Conservation (phyloP, 2,329 filamentous ascomycete species). For the Cytospora leucostoma region DNA sequence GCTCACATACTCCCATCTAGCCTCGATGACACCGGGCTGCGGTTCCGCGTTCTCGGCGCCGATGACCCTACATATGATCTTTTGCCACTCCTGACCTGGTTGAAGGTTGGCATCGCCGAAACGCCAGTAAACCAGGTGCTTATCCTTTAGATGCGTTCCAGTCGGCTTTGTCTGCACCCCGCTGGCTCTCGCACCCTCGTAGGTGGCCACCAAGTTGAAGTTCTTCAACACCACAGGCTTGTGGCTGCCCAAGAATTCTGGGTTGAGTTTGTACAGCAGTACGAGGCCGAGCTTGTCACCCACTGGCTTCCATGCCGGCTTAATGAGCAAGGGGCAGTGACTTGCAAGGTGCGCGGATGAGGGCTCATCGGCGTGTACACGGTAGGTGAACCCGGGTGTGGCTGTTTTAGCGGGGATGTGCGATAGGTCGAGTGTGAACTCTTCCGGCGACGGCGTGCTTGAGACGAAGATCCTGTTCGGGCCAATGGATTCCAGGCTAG, state of each 20-base stretch:
- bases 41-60: slow-evolving; percentile 71
- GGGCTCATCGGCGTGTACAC: slow-evolving; percentile 69
- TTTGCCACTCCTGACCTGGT: slow-evolving; percentile 59
- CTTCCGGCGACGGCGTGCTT: slow-evolving; percentile 66
- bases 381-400: slow-evolving; percentile 88
- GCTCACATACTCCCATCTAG: slow-evolving; percentile 68
- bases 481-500: slow-evolving; percentile 85
- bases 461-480: slow-evolving; percentile 91
- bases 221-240: slow-evolving; percentile 61
- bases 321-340: slow-evolving; percentile 73
- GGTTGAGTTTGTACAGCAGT: slow-evolving; percentile 82
- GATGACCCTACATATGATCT: slow-evolving; percentile 79
- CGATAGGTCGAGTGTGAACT: slow-evolving; percentile 75
- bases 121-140: slow-evolving; percentile 78
- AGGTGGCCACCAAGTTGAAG: slow-evolving; percentile 70
- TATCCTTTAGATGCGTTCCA: slow-evolving; percentile 78
- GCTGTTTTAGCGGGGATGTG: slow-evolving; percentile 67
- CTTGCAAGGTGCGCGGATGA: slow-evolving; percentile 41
- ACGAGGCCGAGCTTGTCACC: slow-evolving; percentile 84
- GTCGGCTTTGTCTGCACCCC: slow-evolving; percentile 76
- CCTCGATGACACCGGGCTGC: slow-evolving; percentile 76
- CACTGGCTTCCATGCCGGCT: slow-evolving; percentile 80
- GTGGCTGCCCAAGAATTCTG: slow-evolving; percentile 50
- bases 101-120: slow-evolving; percentile 70
- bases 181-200: slow-evolving; percentile 66